Conservation (phyloP, 176 grass and related monocot genomes). For the Chloris gayana region DNA sequence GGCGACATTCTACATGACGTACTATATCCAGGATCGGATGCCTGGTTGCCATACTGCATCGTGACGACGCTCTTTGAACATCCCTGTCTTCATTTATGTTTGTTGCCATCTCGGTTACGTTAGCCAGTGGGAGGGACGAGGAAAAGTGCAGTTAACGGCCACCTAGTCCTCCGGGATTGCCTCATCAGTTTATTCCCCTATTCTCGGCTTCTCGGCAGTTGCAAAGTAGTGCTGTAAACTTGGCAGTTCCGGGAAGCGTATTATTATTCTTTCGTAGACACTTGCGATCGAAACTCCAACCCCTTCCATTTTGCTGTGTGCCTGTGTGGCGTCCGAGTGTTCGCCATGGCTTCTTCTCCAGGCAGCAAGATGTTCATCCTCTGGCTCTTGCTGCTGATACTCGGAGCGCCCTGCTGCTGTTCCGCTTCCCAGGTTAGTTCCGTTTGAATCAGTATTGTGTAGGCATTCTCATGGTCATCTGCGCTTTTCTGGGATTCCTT, state of each 20-base stretch:
- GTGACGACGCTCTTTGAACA: slow-evolving; percentile 2
- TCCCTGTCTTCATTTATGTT: slow-evolving; percentile 30
- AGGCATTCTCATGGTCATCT: background rate
- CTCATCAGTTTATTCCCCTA: background rate
- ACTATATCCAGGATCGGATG: background rate
- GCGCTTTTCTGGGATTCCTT: background rate
- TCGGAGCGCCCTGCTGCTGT: slow-evolving; percentile 20
- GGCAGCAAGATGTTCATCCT: slow-evolving; percentile 30
- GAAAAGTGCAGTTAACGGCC: slow-evolving; percentile 33
- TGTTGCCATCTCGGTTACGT: slow-evolving; percentile 31
- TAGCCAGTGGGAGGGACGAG: background rate
- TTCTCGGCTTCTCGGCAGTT: background rate
- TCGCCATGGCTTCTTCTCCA: slow-evolving; percentile 35
- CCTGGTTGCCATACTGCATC: background rate
- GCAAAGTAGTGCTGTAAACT: background rate
- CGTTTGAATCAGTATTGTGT: background rate
- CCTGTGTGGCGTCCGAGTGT: background rate
- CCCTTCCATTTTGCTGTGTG: background rate
- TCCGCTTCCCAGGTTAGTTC: slow-evolving; percentile 41
- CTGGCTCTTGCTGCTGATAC: slow-evolving; percentile 25
- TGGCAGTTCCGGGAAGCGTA: slow-evolving; percentile 17
- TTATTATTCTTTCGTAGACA: background rate
- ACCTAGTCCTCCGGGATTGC: slow-evolving; percentile 22
- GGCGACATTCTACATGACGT: background rate
- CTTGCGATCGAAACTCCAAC: background rate